phyloP scores from a whole-genome alignment of 1,284 basidiomycete species.

The Agaricales sp. region DNA sequence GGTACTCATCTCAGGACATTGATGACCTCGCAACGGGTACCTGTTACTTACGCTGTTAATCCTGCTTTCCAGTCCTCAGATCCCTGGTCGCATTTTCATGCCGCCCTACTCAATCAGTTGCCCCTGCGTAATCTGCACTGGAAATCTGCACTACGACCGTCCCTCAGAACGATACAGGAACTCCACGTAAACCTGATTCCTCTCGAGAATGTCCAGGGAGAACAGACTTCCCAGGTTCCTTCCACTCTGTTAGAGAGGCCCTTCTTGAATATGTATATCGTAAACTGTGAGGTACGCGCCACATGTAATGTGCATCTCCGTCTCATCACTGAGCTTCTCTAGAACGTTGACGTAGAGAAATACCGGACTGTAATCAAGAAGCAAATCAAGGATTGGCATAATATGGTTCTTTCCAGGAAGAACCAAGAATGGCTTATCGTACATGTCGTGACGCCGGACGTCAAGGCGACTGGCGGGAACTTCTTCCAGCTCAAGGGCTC shows the following conservation, averaged over 20 bases:
- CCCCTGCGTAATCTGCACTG: conserved; percentile 87
- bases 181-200: conserved; percentile 68
- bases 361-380: conserved; percentile 74
- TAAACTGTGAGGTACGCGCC: conserved; percentile 71
- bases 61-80: conserved; percentile 53
- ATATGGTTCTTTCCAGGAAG: conserved; percentile 53
- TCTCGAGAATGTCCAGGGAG: conserved; percentile 62
- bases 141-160: conserved; percentile 64
- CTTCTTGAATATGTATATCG: conserved; percentile 77
- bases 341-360: conserved; percentile 74
- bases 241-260: conserved; percentile 78
- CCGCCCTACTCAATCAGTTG: conserved; percentile 60
- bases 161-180: conserved; percentile 79
- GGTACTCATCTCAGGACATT: not conserved
- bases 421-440: conserved; percentile 88
- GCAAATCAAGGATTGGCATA: conserved; percentile 89
- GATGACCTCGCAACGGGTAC: conserved; percentile 27
- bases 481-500: conserved; percentile 78
- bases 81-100: conserved; percentile 61
- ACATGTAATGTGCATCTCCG: conserved; percentile 9
- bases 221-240: conserved; percentile 68
- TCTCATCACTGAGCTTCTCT: conserved; percentile 7
- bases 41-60: conserved; percentile 60
- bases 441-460: conserved; percentile 68
- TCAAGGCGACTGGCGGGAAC: conserved; percentile 45